Conservation (phyloP, 1,284 basidiomycete species). For the Flammula alnicola region DNA sequence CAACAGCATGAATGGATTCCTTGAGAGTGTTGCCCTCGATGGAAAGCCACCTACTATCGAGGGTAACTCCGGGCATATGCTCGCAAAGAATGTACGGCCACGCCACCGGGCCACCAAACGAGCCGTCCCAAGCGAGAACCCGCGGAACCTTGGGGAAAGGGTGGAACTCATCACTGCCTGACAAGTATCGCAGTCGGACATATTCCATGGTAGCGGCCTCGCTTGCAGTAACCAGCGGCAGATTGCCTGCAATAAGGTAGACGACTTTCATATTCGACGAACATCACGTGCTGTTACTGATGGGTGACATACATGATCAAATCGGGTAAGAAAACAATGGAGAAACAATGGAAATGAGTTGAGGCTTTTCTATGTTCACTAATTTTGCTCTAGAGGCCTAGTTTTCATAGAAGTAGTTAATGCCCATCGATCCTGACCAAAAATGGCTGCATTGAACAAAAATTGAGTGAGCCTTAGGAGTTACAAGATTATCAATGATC, state of each 20-base stretch:
- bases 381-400: too few species aligned
- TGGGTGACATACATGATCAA: too few species aligned
- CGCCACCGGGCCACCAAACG: neutral
- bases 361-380: too few species aligned
- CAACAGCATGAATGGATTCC: neutral
- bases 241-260: constrained; percentile 2
- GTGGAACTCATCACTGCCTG: neutral
- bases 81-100: neutral
- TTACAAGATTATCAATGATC: too few species aligned
- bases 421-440: too few species aligned
- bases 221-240: neutral
- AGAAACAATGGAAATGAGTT: too few species aligned
- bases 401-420: too few species aligned
- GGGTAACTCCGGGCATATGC: neutral
- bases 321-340: too few species aligned
- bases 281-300: too few species aligned
- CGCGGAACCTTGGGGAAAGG: neutral
- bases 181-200: neutral
- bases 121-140: constrained; percentile 1
- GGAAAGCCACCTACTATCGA: neutral
- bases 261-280: too few species aligned
- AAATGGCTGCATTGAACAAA: too few species aligned
- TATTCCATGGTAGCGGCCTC: constrained; percentile 1
- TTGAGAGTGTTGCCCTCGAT: neutral
- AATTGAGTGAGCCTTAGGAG: too few species aligned